These are phyloP conservation scores for Pichia scutulata DNA, from an alignment of 805 yeast genomes.

Conservation along the genomic window DNA sequence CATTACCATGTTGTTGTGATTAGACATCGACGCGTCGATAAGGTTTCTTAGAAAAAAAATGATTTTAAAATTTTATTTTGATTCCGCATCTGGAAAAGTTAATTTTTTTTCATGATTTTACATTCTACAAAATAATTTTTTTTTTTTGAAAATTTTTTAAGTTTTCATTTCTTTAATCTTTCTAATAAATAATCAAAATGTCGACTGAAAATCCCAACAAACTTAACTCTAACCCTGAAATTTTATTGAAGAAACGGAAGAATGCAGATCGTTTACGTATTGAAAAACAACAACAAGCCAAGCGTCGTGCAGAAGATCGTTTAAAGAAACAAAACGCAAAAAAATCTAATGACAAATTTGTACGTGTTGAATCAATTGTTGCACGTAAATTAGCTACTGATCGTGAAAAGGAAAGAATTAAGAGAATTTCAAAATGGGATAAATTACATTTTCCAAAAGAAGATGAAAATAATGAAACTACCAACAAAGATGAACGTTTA, in stretches of 20 bases:
- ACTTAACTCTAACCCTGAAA: constrained; percentile 61
- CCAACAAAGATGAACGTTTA: constrained; percentile 35
- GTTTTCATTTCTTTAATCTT: background rate
- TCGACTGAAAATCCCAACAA: constrained; percentile 3
- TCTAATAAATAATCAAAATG: background rate
- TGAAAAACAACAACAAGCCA: constrained; percentile 63
- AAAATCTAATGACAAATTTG: constrained; percentile 42
- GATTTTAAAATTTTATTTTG: too few relatives aligned
- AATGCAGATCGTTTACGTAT: constrained; percentile 65
- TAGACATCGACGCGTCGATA: background rate
- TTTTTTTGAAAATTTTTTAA: constrained; percentile 1
- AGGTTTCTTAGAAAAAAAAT: background rate
- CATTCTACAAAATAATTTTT: background rate
- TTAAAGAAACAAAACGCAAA: constrained; percentile 36
- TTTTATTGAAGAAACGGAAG: constrained; percentile 71
- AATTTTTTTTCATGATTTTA: background rate
- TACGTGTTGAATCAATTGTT: constrained; percentile 69
- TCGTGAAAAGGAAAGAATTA: constrained; percentile 62
- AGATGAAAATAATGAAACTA: constrained; percentile 22
- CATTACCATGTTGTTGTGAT: too few relatives aligned
- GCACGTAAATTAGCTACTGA: constrained; percentile 56
- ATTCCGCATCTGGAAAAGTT: background rate
- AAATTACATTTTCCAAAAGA: constrained; percentile 18
- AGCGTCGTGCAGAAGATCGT: constrained; percentile 40
- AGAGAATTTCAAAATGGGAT: constrained; percentile 52